These are phyloP conservation scores for Paramyrothecium roridum DNA, from an alignment of 2,329 filamentous ascomycete genomes.

Conservation along the genomic window DNA sequence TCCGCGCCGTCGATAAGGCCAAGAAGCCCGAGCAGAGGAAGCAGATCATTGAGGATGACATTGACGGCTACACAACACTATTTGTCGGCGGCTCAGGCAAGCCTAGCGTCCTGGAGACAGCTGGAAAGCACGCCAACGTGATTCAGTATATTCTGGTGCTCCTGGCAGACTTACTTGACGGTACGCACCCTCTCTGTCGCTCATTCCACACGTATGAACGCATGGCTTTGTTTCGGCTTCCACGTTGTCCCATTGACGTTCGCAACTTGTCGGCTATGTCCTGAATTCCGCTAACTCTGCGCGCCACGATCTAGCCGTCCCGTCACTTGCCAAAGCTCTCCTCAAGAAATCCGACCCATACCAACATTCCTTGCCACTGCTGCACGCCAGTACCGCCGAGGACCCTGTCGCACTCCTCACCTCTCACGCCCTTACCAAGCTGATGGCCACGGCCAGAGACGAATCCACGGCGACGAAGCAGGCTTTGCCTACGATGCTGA, in stretches of 20 bases:
- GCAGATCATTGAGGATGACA: slow-evolving; percentile 75
- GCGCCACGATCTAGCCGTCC: slow-evolving; percentile 61
- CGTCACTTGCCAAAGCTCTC: slow-evolving; percentile 72
- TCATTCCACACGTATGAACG: background rate
- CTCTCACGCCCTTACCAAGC: slow-evolving; percentile 77
- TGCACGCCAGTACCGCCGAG: slow-evolving; percentile 71
- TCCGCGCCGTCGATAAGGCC: slow-evolving; percentile 94
- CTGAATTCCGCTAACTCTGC: background rate
- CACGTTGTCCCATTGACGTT: background rate
- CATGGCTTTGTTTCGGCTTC: background rate
- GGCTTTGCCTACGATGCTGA: slow-evolving; percentile 78
- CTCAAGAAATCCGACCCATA: slow-evolving; percentile 76
- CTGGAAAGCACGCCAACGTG: slow-evolving; percentile 82
- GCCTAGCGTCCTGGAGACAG: slow-evolving; percentile 74
- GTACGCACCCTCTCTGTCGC: slow-evolving; percentile 45
- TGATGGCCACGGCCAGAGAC: slow-evolving; percentile 68
- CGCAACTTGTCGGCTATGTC: background rate
- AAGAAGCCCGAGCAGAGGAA: slow-evolving; percentile 80
- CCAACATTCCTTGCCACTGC: slow-evolving; percentile 78
- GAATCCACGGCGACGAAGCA: slow-evolving; percentile 65
- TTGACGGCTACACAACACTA: slow-evolving; percentile 75
- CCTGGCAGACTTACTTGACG: slow-evolving; percentile 80
- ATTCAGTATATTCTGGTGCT: slow-evolving; percentile 93
- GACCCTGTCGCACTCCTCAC: slow-evolving; percentile 88
- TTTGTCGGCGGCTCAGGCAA: slow-evolving; percentile 74